These are phyloP conservation scores for Colletotrichum sublineola DNA, from an alignment of 2,329 filamentous ascomycete species.

Conservation along the genomic window DNA sequence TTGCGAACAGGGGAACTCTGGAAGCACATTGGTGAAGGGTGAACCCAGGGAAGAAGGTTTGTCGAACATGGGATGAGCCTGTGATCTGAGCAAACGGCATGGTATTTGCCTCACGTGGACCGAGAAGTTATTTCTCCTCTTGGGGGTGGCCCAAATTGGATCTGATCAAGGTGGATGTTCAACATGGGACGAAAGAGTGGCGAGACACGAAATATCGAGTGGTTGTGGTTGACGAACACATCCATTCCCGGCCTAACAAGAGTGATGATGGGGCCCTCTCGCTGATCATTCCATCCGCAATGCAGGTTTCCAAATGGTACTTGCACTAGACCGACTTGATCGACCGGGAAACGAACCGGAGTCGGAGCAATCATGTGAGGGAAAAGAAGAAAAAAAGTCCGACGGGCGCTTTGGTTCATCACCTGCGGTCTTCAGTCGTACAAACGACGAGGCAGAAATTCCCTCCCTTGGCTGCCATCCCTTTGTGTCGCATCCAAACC, in stretches of 20 bases:
- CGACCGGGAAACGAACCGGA: not conserved
- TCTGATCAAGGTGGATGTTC: not conserved
- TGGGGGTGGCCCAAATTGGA: constrained; percentile 3
- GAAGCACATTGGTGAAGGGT: not conserved
- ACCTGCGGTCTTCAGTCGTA: not conserved
- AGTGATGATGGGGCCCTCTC: not conserved
- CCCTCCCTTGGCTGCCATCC: constrained; percentile 12
- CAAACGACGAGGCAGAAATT: not conserved
- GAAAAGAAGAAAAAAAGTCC: not conserved
- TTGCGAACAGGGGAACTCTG: not conserved
- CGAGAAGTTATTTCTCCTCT: constrained; percentile 2
- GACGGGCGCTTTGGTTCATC: not conserved
- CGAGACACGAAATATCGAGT: not conserved
- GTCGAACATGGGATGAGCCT: constrained; percentile 37
- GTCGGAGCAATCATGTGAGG: not conserved
- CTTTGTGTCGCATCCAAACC: not conserved
- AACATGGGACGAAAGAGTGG: constrained; percentile 27
- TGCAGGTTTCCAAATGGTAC: not conserved
- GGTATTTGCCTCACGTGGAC: constrained; percentile 13
- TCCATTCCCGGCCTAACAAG: not conserved
- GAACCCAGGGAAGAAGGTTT: constrained; percentile 4
- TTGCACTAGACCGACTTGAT: not conserved
- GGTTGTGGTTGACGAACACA: not conserved
- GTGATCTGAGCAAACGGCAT: constrained; percentile 35
- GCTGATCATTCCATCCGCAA: not conserved